Conservation (phyloP, 2,329 filamentous ascomycete species). For the Hymenoscyphus infarciens region DNA sequence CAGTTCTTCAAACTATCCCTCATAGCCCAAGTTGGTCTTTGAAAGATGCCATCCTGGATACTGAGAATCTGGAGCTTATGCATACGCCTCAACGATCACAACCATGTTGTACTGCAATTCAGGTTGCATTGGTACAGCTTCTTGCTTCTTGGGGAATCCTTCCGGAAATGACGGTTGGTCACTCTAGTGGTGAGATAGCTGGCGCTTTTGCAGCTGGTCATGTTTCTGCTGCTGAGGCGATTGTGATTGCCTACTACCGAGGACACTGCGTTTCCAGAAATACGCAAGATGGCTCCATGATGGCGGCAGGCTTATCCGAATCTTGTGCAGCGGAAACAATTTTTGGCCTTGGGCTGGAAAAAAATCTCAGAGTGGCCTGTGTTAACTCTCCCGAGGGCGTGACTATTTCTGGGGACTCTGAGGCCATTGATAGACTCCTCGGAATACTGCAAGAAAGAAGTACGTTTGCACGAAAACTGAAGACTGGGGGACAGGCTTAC, state of each 20-base stretch:
- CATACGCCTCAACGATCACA: slow-evolving; percentile 13
- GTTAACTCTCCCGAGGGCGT: slow-evolving; percentile 26
- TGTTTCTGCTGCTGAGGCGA: slow-evolving; percentile 32
- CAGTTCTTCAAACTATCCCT: slow-evolving; percentile 15
- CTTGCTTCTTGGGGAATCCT: slow-evolving; percentile 37
- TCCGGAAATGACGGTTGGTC: slow-evolving; percentile 40
- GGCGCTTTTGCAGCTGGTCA: slow-evolving; percentile 42
- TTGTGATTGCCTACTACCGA: slow-evolving; percentile 44
- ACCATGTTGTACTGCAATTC: slow-evolving; percentile 37
- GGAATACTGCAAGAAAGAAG: slow-evolving; percentile 15
- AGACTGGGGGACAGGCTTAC: slow-evolving; percentile 15
- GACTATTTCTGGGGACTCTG: slow-evolving; percentile 24
- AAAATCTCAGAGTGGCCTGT: slow-evolving; percentile 25
- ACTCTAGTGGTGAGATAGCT: slow-evolving; percentile 46
- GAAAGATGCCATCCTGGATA: neutral
- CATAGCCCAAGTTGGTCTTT: slow-evolving; percentile 6
- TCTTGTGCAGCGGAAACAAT: neutral
- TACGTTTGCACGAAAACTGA: slow-evolving; percentile 18
- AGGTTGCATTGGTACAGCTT: slow-evolving; percentile 43
- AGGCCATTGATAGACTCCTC: slow-evolving; percentile 1
- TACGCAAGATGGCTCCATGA: slow-evolving; percentile 13
- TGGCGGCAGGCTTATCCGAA: slow-evolving; percentile 18
- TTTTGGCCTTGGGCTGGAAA: neutral
- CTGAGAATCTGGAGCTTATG: neutral
- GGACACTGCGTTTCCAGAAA: slow-evolving; percentile 17